Percentiles rank a stretch among this genome's conserved stretches.
Evolutionary conservation across 2,329 filamentous ascomycete genomes (phyloP).

Genomic region (Curvularia eragrostidis): DNA sequence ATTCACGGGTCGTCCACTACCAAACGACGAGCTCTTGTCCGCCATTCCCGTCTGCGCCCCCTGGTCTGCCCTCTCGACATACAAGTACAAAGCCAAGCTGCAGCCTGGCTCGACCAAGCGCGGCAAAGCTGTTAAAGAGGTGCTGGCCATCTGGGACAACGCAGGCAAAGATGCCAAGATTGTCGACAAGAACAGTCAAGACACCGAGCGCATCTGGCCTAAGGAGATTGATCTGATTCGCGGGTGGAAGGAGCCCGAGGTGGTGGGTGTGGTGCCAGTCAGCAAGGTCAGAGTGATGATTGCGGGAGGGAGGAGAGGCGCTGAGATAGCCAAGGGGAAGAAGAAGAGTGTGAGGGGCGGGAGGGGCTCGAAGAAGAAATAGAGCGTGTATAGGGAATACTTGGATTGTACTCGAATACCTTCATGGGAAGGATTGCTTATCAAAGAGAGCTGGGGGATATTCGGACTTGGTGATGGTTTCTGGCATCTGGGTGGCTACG

Average conservation of each 20-base stretch:
- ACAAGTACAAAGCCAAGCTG: constrained; percentile 94
- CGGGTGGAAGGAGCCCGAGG: constrained; percentile 79
- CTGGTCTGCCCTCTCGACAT: constrained; percentile 68
- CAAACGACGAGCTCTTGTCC: constrained; percentile 80
- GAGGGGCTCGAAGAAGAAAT: constrained; percentile 43
- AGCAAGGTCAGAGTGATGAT: constrained; percentile 82
- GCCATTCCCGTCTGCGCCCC: constrained; percentile 69
- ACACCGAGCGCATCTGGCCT: constrained; percentile 79
- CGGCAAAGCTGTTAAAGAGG: constrained; percentile 90
- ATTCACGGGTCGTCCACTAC: constrained; percentile 77
- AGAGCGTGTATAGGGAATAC: not conserved
- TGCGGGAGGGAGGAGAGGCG: constrained; percentile 50
- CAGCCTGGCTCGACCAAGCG: constrained; percentile 92
- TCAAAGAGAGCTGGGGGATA: too few relatives aligned
- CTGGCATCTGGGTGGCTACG: too few relatives aligned
- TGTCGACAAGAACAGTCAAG: constrained; percentile 55
- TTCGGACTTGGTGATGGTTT: too few relatives aligned
- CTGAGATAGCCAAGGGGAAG: constrained; percentile 38
- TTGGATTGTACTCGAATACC: too few relatives aligned
- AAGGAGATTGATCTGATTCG: constrained; percentile 85
- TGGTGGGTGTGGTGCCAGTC: constrained; percentile 80
- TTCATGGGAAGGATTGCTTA: too few relatives aligned
- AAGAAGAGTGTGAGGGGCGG: constrained; percentile 40
- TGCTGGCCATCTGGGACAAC: constrained; percentile 79
- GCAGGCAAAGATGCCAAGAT: constrained; percentile 62